Evolutionary conservation across 2,329 filamentous ascomycete genomes (phyloP).

Genomic region (Monilinia polystroma): DNA sequence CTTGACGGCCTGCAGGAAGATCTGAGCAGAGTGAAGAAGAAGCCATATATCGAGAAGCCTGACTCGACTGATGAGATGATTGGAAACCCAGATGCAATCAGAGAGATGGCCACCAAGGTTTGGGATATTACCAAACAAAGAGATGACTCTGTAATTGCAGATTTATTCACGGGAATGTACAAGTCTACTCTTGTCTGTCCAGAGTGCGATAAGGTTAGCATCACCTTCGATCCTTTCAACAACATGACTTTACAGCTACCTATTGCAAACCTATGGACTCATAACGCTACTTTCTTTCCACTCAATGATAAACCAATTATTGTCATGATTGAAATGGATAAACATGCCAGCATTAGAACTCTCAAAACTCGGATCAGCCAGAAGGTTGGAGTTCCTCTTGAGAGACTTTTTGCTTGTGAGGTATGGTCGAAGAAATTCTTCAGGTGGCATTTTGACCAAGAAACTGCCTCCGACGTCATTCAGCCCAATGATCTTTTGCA

Average conservation of each 20-base stretch:
- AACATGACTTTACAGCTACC: constrained; percentile 89
- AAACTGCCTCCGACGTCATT: constrained; percentile 73
- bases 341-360: constrained; percentile 65
- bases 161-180: constrained; percentile 96
- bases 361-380: constrained; percentile 71
- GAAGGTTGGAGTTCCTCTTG: constrained; percentile 61
- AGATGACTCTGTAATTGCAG: constrained; percentile 92
- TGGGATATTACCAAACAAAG: constrained; percentile 90
- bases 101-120: constrained; percentile 80
- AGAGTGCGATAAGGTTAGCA: constrained; percentile 89
- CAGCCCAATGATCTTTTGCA: constrained; percentile 58
- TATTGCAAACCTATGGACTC: constrained; percentile 77
- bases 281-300: constrained; percentile 74
- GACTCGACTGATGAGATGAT: constrained; percentile 98
- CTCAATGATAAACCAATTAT: constrained; percentile 67
- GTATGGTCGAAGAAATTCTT: constrained; percentile 84
- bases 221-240: constrained; percentile 97
- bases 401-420: constrained; percentile 75
- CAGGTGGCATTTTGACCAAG: constrained; percentile 74
- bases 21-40: constrained; percentile 87
- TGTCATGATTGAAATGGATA: constrained; percentile 77
- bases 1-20: constrained; percentile 95
- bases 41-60: constrained; percentile 96
- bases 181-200: constrained; percentile 96
- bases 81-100: constrained; percentile 74